Base-by-base conservation (phyloP, 192 early-diverging fungal genomes). In the Podila clonocystis region DNA sequence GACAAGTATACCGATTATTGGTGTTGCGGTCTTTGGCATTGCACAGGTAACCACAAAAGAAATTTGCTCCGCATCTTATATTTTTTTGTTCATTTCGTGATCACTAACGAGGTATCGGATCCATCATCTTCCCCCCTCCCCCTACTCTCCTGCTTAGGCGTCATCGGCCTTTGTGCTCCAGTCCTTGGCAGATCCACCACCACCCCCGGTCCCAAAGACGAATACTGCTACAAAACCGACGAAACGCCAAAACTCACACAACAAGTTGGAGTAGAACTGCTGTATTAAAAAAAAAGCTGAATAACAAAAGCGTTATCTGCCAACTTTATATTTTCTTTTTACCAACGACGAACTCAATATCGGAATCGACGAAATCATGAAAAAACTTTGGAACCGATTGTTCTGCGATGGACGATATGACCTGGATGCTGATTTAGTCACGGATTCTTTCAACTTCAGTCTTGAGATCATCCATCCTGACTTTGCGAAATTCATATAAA, bases 11-110 rank as follows among this genome's bases (percentile, higher is more conserved):
- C 90, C 90, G 1, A 63, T 90, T 17, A 50, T 91, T 69, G 85
- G 88, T 30, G 84, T 90, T 11, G 73, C 87, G 12, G 78, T 85
- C 45, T 91, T 79, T 65, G 90, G 85, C 31, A 65, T 91, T 57
- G 87, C 85, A 38, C 90, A 91, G 68, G 88, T 82, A 76, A 28
- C 17, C 38, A 31, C 3, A 29, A 28, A 36, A 48, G 24, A 70
- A 59, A 61, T 12, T 13, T 45, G 41, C 41, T 45, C 15, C 30
- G 60, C 68, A 26, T 63, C 69, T 55, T n/a, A 2, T 9, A 2
- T 55, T 55, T 55, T 73, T 67, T n/a, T 45, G 26, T 19, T 62
- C 9, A 15, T 68, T 33, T 38, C 19, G 19, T 33, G 36, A 12
- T 58, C 24, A 38, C 26, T 73, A 20, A 65, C 31, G 9, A 19